Evolutionary conservation across 441 rosid species (phyloP).

Genomic region (Populus hybrid): DNA sequence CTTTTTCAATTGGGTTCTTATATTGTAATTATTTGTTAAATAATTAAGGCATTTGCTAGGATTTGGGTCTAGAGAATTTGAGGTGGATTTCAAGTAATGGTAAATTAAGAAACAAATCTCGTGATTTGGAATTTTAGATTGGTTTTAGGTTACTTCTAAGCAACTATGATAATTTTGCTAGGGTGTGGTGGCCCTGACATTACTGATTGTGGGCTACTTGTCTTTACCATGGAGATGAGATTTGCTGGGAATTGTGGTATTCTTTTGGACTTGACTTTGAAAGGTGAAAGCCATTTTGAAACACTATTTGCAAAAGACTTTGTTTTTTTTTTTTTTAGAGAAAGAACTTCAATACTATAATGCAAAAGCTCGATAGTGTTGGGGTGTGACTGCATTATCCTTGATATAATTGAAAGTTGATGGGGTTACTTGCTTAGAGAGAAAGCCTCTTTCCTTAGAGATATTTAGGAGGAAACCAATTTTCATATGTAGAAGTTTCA

Average conservation of each 20-base stretch:
- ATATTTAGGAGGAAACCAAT: conserved; percentile 96
- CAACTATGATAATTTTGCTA: no score
- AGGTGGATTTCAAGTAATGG: no score
- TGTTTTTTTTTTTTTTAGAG: conserved; percentile 58
- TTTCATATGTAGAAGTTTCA: conserved; percentile 79
- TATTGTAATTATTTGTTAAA: no score
- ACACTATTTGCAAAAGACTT: conserved; percentile 87
- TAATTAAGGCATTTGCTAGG: no score
- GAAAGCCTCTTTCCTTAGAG: conserved; percentile 63
- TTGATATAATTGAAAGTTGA: conserved; percentile 60
- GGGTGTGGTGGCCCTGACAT: conserved; percentile 65
- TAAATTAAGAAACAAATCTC: no score
- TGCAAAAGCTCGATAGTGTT: conserved; percentile 43
- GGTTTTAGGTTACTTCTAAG: no score
- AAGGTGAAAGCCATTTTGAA: conserved; percentile 61
- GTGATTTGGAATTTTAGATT: no score
- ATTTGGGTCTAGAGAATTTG: no score
- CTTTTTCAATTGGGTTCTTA: no score
- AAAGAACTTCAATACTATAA: conserved; percentile 50
- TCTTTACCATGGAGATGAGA: conserved; percentile 84
- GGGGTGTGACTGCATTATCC: conserved; percentile 61
- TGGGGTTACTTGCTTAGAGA: conserved; percentile 49
- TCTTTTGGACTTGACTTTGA: conserved; percentile 46
- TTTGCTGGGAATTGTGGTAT: conserved; percentile 90
- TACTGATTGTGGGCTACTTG: conserved; percentile 84